These are phyloP conservation scores for Micromonas commoda DNA, from an alignment of 139 green algal genomes.

Conservation along the genomic window DNA sequence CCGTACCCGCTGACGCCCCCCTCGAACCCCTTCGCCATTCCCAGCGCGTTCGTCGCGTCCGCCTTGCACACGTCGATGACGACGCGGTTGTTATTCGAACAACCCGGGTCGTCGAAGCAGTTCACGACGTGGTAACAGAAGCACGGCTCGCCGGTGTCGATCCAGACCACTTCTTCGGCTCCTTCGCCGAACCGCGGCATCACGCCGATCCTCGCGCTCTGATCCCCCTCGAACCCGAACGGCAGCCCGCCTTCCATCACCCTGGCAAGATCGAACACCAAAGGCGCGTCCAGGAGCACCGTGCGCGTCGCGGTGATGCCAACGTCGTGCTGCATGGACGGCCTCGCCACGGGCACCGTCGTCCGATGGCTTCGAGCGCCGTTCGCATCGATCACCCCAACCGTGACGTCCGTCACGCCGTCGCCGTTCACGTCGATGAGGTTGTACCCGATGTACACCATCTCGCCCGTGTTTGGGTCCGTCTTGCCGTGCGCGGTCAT, in stretches of 20 bases:
- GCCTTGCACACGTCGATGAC: conserved; percentile 10
- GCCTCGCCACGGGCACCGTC: background rate
- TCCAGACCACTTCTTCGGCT: conserved; percentile 12
- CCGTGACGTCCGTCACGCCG: background rate
- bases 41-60: conserved; percentile 9
- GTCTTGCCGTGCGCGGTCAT: conserved; percentile 76
- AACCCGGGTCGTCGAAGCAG: conserved; percentile 3
- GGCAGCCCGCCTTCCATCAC: conserved; percentile 19
- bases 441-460: conserved; percentile 32
- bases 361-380: background rate
- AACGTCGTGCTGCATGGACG: conserved; percentile 34
- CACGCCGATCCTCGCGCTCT: background rate
- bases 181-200: background rate
- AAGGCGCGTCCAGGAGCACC: conserved; percentile 22
- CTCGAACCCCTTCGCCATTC: background rate
- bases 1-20: background rate
- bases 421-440: conserved; percentile 14
- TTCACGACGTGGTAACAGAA: conserved; percentile 23
- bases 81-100: background rate
- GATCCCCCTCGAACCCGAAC: conserved; percentile 18
- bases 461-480: conserved; percentile 27
- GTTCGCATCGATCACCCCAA: conserved; percentile 5
- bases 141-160: conserved; percentile 11
- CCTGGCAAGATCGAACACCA: conserved; percentile 24
- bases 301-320: conserved; percentile 26